These are phyloP conservation scores for Epichloe aotearoae DNA, from an alignment of 2,329 filamentous ascomycete genomes.

Conservation along the genomic window DNA sequence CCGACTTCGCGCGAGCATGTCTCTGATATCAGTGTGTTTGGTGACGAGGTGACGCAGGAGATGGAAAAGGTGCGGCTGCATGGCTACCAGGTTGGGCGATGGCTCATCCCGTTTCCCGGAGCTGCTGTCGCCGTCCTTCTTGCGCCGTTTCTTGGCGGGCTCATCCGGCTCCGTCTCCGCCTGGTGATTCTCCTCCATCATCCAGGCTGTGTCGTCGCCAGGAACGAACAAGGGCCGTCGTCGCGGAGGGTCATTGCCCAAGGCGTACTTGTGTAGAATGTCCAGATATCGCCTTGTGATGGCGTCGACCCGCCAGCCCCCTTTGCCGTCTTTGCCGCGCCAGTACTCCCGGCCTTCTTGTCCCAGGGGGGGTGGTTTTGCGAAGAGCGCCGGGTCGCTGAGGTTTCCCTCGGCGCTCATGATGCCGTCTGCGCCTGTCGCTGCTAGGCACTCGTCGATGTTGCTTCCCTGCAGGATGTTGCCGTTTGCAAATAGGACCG, in stretches of 20 bases:
- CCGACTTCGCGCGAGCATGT: conserved; percentile 59
- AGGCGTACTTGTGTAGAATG: conserved; percentile 69
- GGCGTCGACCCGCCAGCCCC: conserved; percentile 81
- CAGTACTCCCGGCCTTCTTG: conserved; percentile 72
- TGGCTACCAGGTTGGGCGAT: conserved; percentile 55
- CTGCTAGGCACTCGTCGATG: conserved; percentile 61
- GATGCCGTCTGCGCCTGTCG: conserved; percentile 78
- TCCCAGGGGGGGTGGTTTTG: conserved; percentile 47
- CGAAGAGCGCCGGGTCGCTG: conserved; percentile 81
- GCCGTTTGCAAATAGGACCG: conserved; percentile 92
- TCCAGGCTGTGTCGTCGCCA: conserved; percentile 36
- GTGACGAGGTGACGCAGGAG: conserved; percentile 72
- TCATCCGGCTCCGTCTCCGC: conserved; percentile 26
- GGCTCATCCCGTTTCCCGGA: conserved; percentile 24
- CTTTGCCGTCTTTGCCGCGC: conserved; percentile 63
- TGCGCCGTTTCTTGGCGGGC: conserved; percentile 40
- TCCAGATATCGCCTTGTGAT: conserved; percentile 80
- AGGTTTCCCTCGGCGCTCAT: conserved; percentile 96
- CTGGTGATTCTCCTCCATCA: conserved; percentile 24
- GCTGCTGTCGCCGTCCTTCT: conserved; percentile 22
- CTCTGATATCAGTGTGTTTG: conserved; percentile 69
- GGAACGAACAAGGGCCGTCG: conserved; percentile 64
- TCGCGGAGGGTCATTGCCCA: conserved; percentile 50
- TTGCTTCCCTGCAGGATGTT: conserved; percentile 78
- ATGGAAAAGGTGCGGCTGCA: conserved; percentile 91